phyloP scores from a whole-genome alignment of 2,329 filamentous ascomycete genomes.

The Phialophora verrucosa region DNA sequence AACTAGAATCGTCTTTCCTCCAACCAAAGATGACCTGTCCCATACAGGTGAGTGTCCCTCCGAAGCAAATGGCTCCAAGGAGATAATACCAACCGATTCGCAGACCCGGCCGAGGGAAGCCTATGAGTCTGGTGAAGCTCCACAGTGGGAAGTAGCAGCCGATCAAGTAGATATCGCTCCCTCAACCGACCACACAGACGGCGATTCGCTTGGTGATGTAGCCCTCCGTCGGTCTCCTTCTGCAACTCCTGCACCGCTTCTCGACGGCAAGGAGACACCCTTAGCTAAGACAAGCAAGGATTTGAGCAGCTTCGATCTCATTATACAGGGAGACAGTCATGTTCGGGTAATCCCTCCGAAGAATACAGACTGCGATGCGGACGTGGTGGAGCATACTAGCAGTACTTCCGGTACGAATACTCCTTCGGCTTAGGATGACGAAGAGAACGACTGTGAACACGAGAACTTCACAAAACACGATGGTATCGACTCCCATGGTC shows the following conservation, averaged over 20 bases:
- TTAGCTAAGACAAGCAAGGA: background rate
- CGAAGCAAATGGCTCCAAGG: background rate
- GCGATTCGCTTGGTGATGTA: background rate
- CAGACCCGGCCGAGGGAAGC: constrained; percentile 30
- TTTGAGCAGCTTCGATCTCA: background rate
- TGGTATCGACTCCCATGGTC: constrained; percentile 16
- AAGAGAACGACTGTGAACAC: constrained; percentile 7
- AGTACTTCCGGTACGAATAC: background rate
- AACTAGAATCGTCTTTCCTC: constrained; percentile 57
- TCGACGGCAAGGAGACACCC: background rate
- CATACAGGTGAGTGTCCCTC: constrained; percentile 40
- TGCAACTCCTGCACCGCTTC: background rate
- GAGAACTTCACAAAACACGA: constrained; percentile 8
- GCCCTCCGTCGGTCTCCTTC: background rate
- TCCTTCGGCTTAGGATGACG: background rate
- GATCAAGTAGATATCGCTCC: background rate
- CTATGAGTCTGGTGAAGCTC: constrained; percentile 12
- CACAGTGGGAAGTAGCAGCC: background rate
- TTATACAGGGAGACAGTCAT: background rate
- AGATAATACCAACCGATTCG: constrained; percentile 17
- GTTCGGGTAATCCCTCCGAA: too few species aligned
- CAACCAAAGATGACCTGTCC: constrained; percentile 47
- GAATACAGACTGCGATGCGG: background rate
- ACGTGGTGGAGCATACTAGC: background rate
- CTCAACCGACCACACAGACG: background rate